Conservation (phyloP, 1,284 basidiomycete species). For the Leccinum proliferum region DNA sequence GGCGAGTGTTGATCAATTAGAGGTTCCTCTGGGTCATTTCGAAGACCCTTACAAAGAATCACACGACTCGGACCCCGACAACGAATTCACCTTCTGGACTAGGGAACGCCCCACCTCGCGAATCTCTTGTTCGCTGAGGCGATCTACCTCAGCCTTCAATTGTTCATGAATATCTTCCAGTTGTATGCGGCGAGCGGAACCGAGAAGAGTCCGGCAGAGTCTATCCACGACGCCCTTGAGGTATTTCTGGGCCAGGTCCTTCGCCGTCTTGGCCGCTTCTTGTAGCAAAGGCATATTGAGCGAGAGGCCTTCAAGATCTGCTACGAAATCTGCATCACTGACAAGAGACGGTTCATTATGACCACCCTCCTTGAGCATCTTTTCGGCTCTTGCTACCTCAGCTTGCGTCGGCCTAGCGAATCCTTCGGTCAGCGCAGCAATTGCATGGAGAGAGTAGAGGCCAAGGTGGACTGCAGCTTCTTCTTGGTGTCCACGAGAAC, state of each 20-base stretch:
- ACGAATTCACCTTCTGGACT: slow-evolving; percentile 21
- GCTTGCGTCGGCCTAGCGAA: slow-evolving; percentile 10
- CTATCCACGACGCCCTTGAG: slow-evolving; percentile 20
- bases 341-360: slow-evolving; percentile 10
- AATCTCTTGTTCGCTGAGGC: slow-evolving; percentile 11
- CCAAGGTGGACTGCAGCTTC: slow-evolving; percentile 12
- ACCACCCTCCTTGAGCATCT: slow-evolving; percentile 21
- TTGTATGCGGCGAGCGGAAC: slow-evolving; percentile 18
- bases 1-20: too few relatives aligned
- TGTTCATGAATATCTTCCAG: slow-evolving; percentile 18
- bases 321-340: slow-evolving; percentile 30
- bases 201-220: slow-evolving; percentile 15
- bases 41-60: slow-evolving; percentile 17
- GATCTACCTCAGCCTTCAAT: slow-evolving; percentile 19
- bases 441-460: slow-evolving; percentile 11
- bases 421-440: background rate
- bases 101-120: slow-evolving; percentile 19
- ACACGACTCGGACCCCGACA: slow-evolving; percentile 11
- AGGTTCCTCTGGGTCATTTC: background rate
- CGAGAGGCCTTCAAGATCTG: slow-evolving; percentile 18
- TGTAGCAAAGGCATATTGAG: slow-evolving; percentile 11
- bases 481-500: slow-evolving; percentile 13
- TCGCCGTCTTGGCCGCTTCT: slow-evolving; percentile 21
- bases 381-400: slow-evolving; percentile 14
- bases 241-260: slow-evolving; percentile 17